These are phyloP conservation scores for Speleostelium caveatum DNA, from an alignment of 78 protist genomes.

Conservation along the genomic window DNA sequence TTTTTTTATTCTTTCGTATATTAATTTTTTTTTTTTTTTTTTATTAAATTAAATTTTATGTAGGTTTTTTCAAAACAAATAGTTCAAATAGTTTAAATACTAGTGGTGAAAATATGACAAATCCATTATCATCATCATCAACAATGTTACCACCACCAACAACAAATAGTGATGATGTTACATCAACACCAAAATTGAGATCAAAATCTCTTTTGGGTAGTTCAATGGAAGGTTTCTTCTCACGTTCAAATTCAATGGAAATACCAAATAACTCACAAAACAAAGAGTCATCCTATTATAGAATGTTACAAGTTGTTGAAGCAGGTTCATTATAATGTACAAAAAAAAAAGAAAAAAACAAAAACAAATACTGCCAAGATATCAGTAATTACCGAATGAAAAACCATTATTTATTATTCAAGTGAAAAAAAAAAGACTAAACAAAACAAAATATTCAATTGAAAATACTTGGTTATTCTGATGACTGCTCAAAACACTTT, in stretches of 20 bases:
- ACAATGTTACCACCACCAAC: neutral
- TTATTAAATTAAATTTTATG: no score
- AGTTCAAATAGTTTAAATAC: no score
- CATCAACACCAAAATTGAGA: neutral
- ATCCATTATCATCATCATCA: neutral
- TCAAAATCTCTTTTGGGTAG: no score
- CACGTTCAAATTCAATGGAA: constrained; percentile 11
- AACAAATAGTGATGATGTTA: no score
- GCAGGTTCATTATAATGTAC: constrained; percentile 39
- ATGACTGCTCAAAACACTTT: no score
- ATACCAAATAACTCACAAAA: neutral
- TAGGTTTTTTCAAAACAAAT: no score
- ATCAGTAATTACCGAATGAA: neutral
- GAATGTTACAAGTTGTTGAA: constrained; percentile 67
- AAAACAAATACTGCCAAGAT: neutral
- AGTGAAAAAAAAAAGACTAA: neutral
- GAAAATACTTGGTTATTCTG: no score
- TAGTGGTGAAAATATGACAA: neutral
- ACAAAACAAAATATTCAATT: no score
- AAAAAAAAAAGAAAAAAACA: constrained; percentile 6
- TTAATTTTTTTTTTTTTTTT: no score
- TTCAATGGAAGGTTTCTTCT: constrained; percentile 5
- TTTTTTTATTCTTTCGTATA: no score
- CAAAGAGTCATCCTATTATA: constrained; percentile 47
- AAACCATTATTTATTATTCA: no score